Percentiles rank a stretch among this genome's conserved stretches.
Evolutionary conservation across 805 yeast species (phyloP).

Genomic region (Candida sanyiensis): DNA sequence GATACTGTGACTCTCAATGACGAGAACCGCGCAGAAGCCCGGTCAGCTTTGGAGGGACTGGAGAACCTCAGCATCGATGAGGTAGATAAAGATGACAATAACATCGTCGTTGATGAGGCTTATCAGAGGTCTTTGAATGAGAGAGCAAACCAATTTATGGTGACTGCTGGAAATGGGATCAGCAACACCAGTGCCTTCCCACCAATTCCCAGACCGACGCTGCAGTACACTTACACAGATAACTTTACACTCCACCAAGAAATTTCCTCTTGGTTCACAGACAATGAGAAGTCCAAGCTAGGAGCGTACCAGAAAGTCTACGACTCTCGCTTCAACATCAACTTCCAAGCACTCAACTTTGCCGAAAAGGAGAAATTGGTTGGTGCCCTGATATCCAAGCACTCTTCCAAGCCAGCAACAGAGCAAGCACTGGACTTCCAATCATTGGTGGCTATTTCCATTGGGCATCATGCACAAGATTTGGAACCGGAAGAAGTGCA

Average conservation of each 20-base stretch:
- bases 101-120: conserved; percentile 29
- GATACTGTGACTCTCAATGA: background rate
- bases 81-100: conserved; percentile 27
- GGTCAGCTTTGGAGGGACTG: conserved; percentile 10
- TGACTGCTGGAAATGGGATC: conserved; percentile 8
- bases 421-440: background rate
- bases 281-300: conserved; percentile 23
- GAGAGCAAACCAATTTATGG: conserved; percentile 30
- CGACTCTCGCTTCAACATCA: conserved; percentile 5
- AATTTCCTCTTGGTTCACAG: conserved; percentile 42
- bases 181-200: conserved; percentile 21
- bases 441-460: conserved; percentile 13
- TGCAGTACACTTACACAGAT: conserved; percentile 39
- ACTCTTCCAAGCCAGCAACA: too few relatives aligned
- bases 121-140: conserved; percentile 29
- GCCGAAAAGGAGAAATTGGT: conserved; percentile 16
- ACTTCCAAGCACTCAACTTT: conserved; percentile 12
- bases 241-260: conserved; percentile 34
- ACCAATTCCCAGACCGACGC: conserved; percentile 33
- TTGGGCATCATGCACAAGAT: conserved; percentile 15
- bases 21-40: background rate
- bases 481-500: conserved; percentile 10
- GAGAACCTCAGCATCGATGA: conserved; percentile 36
- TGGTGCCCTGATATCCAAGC: conserved; percentile 10
- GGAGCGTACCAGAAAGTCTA: conserved; percentile 2